phyloP scores from a whole-genome alignment of 345 rosid species.

The Bruguiera sexangula region DNA sequence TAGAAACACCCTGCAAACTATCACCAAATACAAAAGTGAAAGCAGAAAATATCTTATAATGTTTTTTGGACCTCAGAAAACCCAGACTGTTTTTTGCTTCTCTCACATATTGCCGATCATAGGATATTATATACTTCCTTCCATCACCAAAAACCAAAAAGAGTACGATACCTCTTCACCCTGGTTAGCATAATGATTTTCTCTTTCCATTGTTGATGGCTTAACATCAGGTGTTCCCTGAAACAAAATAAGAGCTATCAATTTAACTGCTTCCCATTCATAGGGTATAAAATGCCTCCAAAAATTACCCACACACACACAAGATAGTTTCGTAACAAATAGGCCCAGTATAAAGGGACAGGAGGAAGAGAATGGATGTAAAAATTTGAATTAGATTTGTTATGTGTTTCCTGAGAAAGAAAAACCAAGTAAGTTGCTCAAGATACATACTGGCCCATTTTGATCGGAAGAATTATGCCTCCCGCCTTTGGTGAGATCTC shows the following conservation, averaged over 20 bases:
- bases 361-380: not conserved
- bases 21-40: not conserved
- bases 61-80: not conserved
- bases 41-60: slow-evolving; percentile 5
- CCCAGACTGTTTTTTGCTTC: slow-evolving; percentile 3
- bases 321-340: not conserved
- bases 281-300: not conserved
- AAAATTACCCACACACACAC: not conserved
- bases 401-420: not conserved
- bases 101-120: not conserved
- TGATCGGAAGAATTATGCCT: slow-evolving; percentile 27
- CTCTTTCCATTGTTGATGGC: slow-evolving; percentile 31
- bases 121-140: not conserved
- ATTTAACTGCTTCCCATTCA: slow-evolving; percentile 2
- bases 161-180: slow-evolving; percentile 36
- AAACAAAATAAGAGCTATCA: slow-evolving; percentile 2
- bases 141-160: not conserved
- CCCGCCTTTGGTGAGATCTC: slow-evolving; percentile 46
- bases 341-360: not conserved
- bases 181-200: slow-evolving; percentile 31
- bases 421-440: slow-evolving; percentile 5
- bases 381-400: not conserved
- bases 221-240: slow-evolving; percentile 42
- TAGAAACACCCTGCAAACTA: not conserved
- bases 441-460: slow-evolving; percentile 37